phyloP scores from a whole-genome alignment of 2,329 filamentous ascomycete species.

The Arthrobotrys musiformis region DNA sequence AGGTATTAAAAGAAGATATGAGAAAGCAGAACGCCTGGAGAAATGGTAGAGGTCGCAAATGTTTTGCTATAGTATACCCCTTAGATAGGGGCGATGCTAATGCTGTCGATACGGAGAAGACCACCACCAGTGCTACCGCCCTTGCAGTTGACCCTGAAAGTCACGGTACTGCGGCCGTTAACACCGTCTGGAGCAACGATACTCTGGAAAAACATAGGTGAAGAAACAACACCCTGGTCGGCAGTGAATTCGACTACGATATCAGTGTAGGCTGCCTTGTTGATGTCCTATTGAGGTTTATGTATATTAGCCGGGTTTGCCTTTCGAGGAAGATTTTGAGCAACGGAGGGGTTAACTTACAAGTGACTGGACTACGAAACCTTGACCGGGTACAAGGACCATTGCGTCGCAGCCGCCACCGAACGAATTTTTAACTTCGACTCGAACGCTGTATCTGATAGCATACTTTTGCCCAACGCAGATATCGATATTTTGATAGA shows the following conservation, averaged over 20 bases:
- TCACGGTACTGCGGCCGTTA: constrained; percentile 4
- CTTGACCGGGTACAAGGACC: constrained; percentile 1
- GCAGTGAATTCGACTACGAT: constrained; percentile 1
- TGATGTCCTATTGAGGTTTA: background rate
- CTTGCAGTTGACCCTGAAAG: background rate
- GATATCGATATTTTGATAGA: constrained; percentile 3
- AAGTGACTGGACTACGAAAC: background rate
- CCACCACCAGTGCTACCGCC: constrained; percentile 8
- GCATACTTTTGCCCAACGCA: constrained; percentile 1
- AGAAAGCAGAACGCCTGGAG: background rate
- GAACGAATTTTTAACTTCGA: background rate
- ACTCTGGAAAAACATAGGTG: constrained; percentile 4
- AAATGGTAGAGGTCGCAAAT: background rate
- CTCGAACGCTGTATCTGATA: constrained; percentile 1
- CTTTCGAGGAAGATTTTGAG: background rate
- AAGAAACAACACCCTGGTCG: background rate
- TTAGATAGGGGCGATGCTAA: constrained; percentile 14
- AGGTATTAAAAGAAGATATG: too few relatives aligned
- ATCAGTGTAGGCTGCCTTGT: constrained; percentile 9
- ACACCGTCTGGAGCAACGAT: constrained; percentile 17
- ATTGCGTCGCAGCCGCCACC: background rate
- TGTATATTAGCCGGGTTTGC: background rate
- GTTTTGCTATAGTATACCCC: background rate
- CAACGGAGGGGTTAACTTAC: background rate
- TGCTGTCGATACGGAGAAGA: background rate